Base-by-base conservation (phyloP, 1,284 basidiomycete genomes). In the Fomitopsis schrenkii region DNA sequence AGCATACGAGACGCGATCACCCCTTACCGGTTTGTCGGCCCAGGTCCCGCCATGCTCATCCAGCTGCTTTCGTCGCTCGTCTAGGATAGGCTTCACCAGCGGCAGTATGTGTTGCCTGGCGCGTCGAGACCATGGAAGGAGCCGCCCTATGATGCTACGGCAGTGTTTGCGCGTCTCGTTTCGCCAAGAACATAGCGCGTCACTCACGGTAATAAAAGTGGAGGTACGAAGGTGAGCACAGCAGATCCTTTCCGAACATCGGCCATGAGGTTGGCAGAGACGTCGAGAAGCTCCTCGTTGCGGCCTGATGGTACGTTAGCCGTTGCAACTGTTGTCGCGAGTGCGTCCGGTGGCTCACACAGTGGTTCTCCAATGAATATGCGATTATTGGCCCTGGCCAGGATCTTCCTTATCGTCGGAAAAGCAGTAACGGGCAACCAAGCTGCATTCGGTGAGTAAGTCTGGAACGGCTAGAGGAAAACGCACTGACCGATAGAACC, bases 221-320 rank as follows among this genome's bases (percentile, higher is more conserved):
- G 14, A 15, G 38, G 76, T 35, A 81, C 52, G 56, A 78, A 68
- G 5, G 59, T 55, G 1, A 80, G 80, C 58, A 40, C 14, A 15
- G 14, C 38, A 40, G 38, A 10, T 8, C 38, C 38, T 7, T 40
- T 40, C 3, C 38, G 12, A 40, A 15, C 38, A 8, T 40, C 38
- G 12, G 9, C 9, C 38, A 15, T 40, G 3, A 40, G 12, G 38
- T 40, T 40, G 12, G 14, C 26, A 22, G 4, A 50, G 28, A 50
- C 6, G 28, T 50, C 48, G 15, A n/a, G 22, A 74, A 8, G 73
- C 33, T 26, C 67, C 73, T 60, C 19, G 78, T 72, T 50, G 74
- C 73, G 5, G 79, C 66, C n/a, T 72, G 68, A 0, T 75, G 63
- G 59, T 72, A 80, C 7, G 77, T 79, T 1, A 71, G 67, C 30